Conservation (phyloP, 805 yeast genomes). For the Kazachstania africana region DNA sequence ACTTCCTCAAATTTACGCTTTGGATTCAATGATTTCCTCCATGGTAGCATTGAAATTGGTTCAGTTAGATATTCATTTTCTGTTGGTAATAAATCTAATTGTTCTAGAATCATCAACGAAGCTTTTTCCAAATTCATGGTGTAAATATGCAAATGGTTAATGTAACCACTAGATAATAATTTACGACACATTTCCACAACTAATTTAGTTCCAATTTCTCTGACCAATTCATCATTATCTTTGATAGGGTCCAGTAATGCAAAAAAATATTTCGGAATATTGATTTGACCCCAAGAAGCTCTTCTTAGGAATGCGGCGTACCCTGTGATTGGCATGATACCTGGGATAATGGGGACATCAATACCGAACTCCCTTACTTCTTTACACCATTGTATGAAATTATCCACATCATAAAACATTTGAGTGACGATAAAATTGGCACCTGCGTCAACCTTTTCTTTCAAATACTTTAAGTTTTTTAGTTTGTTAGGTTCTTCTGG, state of each 20-base stretch:
- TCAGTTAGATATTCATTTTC: conserved; percentile 26
- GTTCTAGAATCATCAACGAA: conserved; percentile 76
- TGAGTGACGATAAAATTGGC: conserved; percentile 92
- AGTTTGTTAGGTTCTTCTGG: conserved; percentile 61
- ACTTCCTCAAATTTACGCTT: conserved; percentile 69
- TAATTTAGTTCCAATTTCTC: conserved; percentile 74
- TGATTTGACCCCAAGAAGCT: conserved; percentile 86
- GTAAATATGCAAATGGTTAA: conserved; percentile 86
- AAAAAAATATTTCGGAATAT: conserved; percentile 63
- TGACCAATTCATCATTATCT: conserved; percentile 81
- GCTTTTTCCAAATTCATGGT: conserved; percentile 96
- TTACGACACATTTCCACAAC: conserved; percentile 74
- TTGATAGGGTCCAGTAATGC: conserved; percentile 66
- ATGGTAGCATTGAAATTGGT: conserved; percentile 40
- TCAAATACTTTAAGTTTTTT: conserved; percentile 46
- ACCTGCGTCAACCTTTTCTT: conserved; percentile 87
- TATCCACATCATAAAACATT: conserved; percentile 90
- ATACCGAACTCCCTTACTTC: conserved; percentile 61
- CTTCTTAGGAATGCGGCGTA: conserved; percentile 87
- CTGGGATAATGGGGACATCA: conserved; percentile 83
- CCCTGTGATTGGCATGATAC: conserved; percentile 97
- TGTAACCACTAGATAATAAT: conserved; percentile 55
- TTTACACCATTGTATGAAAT: conserved; percentile 73
- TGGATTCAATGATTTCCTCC: conserved; percentile 85
- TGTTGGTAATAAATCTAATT: conserved; percentile 41